A percentile compares a stretch with the other conserved stretches of the same genome.
Evolutionary conservation across 2,329 filamentous ascomycete species (phyloP).

Genomic region (Pezicula neosporulosa): DNA sequence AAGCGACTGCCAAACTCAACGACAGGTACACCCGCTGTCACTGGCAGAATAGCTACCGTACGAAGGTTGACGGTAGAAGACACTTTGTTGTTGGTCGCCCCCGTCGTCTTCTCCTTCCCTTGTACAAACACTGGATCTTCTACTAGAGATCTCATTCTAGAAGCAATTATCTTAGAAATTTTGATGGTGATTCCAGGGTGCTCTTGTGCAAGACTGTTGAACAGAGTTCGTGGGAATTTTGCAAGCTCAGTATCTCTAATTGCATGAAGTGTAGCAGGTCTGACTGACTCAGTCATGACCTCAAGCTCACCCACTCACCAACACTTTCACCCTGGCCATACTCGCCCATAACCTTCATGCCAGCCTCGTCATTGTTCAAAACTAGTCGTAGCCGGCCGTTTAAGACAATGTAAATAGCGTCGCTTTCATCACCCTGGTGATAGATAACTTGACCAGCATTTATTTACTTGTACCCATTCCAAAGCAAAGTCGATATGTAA

Average conservation of each 20-base stretch:
- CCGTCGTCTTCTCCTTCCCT: slow-evolving; percentile 58
- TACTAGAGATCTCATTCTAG: slow-evolving; percentile 84
- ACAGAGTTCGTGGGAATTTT: slow-evolving; percentile 91
- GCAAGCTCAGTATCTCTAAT: slow-evolving; percentile 96
- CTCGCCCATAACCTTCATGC: slow-evolving; percentile 83
- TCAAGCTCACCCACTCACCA: slow-evolving; percentile 94
- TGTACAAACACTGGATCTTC: slow-evolving; percentile 73
- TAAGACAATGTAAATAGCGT: slow-evolving; percentile 96
- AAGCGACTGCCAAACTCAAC: slow-evolving; percentile 91
- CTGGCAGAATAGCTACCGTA: slow-evolving; percentile 87
- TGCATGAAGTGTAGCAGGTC: slow-evolving; percentile 89
- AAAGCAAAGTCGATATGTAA: slow-evolving; percentile 97
- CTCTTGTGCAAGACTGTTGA: slow-evolving; percentile 96
- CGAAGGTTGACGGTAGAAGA: slow-evolving; percentile 89
- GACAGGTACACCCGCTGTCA: slow-evolving; percentile 87
- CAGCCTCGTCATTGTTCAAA: slow-evolving; percentile 75
- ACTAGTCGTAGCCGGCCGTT: slow-evolving; percentile 88
- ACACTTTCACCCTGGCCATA: slow-evolving; percentile 97
- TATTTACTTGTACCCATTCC: slow-evolving; percentile 94
- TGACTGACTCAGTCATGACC: slow-evolving; percentile 88
- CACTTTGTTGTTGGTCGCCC: slow-evolving; percentile 59
- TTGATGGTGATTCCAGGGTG: slow-evolving; percentile 98
- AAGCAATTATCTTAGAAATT: slow-evolving; percentile 97
- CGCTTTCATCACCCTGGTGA: slow-evolving; percentile 90
- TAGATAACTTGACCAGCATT: slow-evolving; percentile 93